A percentile compares a stretch with the other conserved stretches of the same genome.
Conservation (phyloP, 2,329 filamentous ascomycete species). For the Cladophialophora yegresii region DNA sequence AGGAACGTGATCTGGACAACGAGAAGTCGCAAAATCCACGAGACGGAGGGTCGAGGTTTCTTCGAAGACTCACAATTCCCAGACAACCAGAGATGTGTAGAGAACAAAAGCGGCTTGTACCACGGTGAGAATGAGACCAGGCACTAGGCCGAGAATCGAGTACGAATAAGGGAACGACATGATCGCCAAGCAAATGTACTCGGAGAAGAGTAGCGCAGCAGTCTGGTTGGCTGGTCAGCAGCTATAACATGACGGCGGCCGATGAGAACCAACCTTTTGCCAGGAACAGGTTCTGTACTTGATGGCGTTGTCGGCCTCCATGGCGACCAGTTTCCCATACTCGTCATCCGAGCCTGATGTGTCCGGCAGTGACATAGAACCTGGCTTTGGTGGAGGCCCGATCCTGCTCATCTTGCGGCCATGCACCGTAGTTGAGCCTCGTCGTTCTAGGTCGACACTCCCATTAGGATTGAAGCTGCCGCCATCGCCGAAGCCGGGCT, state of each 20-base stretch:
- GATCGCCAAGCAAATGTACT: constrained; percentile 90
- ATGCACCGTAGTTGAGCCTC: constrained; percentile 28
- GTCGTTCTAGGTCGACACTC: constrained; percentile 28
- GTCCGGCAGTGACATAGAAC: constrained; percentile 24
- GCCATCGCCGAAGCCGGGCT: constrained; percentile 19
- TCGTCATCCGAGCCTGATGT: constrained; percentile 45
- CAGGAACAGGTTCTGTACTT: constrained; percentile 92
- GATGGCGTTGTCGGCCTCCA: constrained; percentile 76
- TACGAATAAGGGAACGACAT: constrained; percentile 98
- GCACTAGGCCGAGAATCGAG: constrained; percentile 80
- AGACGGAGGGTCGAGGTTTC: neutral
- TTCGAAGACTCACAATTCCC: constrained; percentile 62
- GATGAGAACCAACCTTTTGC: constrained; percentile 66
- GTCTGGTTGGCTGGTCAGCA: constrained; percentile 56
- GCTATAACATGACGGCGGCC: neutral
- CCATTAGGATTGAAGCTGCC: constrained; percentile 19
- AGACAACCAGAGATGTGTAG: constrained; percentile 73
- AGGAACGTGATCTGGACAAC: neutral
- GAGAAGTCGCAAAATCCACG: neutral
- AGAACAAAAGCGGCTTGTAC: constrained; percentile 76
- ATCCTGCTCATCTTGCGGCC: constrained; percentile 37
- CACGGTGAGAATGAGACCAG: constrained; percentile 79
- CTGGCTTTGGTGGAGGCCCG: constrained; percentile 30
- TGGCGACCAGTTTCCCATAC: constrained; percentile 63
- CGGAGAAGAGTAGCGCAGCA: constrained; percentile 83